phyloP scores from a whole-genome alignment of 2,329 filamentous ascomycete species.

The Colletotrichum gigasporum region DNA sequence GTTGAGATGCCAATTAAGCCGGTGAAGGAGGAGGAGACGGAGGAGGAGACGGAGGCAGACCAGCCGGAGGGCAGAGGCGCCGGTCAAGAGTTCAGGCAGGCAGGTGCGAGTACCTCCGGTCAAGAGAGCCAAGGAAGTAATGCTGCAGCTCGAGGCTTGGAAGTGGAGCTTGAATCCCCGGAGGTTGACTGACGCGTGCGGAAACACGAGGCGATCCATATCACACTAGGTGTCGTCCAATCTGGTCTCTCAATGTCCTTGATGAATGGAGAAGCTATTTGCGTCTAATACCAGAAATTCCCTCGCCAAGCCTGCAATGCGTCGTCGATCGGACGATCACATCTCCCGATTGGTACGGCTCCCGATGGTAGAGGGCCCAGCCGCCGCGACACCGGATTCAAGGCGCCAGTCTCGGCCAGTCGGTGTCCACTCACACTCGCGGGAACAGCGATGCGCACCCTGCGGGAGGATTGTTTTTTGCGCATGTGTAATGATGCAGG shows the following conservation, averaged over 20 bases:
- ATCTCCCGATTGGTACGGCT: background rate
- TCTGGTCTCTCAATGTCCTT: background rate
- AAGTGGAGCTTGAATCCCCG: slow-evolving; percentile 6
- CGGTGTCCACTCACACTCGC: background rate
- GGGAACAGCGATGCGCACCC: background rate
- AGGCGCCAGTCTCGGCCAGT: background rate
- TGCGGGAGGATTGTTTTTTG: background rate
- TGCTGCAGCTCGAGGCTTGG: background rate
- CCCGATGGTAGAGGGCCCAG: background rate
- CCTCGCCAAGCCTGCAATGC: background rate
- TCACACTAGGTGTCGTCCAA: background rate
- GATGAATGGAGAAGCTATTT: background rate
- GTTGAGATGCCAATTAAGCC: slow-evolving; percentile 51
- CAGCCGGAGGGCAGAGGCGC: no score
- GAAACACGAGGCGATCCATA: background rate
- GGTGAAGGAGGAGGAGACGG: slow-evolving; percentile 6
- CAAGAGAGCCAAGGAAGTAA: background rate
- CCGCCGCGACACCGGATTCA: slow-evolving; percentile 11
- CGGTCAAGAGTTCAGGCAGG: background rate
- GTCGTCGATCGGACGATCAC: background rate
- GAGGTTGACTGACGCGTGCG: slow-evolving; percentile 10
- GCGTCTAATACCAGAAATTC: background rate
- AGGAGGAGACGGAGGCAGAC: no score
- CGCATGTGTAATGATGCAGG: background rate
- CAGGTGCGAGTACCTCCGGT: no score